phyloP scores from a whole-genome alignment of 2,329 filamentous ascomycete genomes.

The Colletotrichum orbiculare region DNA sequence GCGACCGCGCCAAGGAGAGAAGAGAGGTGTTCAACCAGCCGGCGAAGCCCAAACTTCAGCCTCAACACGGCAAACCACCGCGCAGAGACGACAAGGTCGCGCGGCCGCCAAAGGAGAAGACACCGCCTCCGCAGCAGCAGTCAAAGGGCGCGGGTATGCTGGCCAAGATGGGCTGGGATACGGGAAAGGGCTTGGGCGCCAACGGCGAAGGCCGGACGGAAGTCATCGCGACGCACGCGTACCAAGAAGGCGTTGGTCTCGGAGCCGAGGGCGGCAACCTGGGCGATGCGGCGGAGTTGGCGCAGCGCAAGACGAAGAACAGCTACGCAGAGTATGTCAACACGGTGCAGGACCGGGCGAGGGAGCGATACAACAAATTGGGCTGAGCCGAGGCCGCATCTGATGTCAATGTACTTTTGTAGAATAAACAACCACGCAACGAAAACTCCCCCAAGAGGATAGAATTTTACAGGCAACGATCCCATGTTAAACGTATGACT shows the following conservation, averaged over 20 bases:
- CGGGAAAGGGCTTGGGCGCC: conserved; percentile 73
- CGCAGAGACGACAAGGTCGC: conserved; percentile 47
- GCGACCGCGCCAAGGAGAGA: conserved; percentile 76
- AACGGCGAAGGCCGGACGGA: conserved; percentile 71
- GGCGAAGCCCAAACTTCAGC: conserved; percentile 57
- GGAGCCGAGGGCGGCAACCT: conserved; percentile 77
- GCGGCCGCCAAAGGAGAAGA: conserved; percentile 39
- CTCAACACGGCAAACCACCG: conserved; percentile 41
- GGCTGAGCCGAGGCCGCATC: conserved; percentile 19
- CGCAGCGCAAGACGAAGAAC: conserved; percentile 69
- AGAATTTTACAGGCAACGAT: no score
- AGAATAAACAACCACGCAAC: no score
- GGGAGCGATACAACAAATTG: conserved; percentile 73
- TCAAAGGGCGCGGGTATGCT: conserved; percentile 76
- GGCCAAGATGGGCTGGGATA: conserved; percentile 79
- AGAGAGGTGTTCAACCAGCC: conserved; percentile 71
- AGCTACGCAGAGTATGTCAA: conserved; percentile 72
- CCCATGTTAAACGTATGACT: no score
- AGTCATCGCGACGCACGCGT: conserved; percentile 72
- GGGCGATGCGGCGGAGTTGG: conserved; percentile 74
- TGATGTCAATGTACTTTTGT: no score
- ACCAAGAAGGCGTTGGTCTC: conserved; percentile 75
- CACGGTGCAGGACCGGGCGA: conserved; percentile 73
- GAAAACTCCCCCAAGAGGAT: no score
- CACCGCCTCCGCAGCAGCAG: conserved; percentile 48